Evolutionary conservation across 495 filamentous ascomycete species (phyloP), one percentile per base, ranked within the genome.

Genomic region (Penicillium waksmanii): DNA sequence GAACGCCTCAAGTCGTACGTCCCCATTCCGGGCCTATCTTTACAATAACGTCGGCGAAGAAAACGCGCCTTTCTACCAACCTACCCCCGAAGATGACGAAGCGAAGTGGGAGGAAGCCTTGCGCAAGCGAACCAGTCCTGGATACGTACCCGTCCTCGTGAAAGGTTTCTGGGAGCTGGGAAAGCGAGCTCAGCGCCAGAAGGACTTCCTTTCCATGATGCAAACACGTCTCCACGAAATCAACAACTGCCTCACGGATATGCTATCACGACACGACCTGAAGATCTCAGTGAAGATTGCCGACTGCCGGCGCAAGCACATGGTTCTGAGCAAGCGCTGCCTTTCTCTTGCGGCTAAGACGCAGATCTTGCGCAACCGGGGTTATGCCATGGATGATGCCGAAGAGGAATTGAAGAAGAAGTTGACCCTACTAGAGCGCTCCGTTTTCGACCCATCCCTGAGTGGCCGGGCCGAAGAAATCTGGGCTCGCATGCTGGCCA

Each of bases 81-180:
- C 93, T 6, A 80, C 83, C 1, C 78, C 88, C 15, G 78, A 84
- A 57, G 95, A 98, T 63, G 88, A 96, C 73, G 84, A 87, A 23
- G 81, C 84, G 35, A 93, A 89, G 69, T 99, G 93, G 93, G 95
- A 99, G 63, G 92, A 96, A 65, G 95, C 95, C 10, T 81, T 97
- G 54, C 82, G 87, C 59, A 86, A 91, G 60, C 90, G 94, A 67
- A 94, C 95, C 7, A 87, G 80, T 46, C 80, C 89, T 3, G 89
- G 87, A 61, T 90, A 84, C 64, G 87, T 96, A 36, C 91, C 91
- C 11, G 89, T 92, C 3, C 73, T 87, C 5, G 84, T 84, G n/a
- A 80, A 79, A 25, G 89, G 89, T 17, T 92, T 91, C 70, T 76
- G 76, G 59, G 84, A 85, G 35, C 73, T 99, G 43, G 88, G 89